A percentile compares a stretch with the other conserved stretches of the same genome.
Conservation (phyloP, 768 basidiomycete species). For the Exsudoporus frostii region DNA sequence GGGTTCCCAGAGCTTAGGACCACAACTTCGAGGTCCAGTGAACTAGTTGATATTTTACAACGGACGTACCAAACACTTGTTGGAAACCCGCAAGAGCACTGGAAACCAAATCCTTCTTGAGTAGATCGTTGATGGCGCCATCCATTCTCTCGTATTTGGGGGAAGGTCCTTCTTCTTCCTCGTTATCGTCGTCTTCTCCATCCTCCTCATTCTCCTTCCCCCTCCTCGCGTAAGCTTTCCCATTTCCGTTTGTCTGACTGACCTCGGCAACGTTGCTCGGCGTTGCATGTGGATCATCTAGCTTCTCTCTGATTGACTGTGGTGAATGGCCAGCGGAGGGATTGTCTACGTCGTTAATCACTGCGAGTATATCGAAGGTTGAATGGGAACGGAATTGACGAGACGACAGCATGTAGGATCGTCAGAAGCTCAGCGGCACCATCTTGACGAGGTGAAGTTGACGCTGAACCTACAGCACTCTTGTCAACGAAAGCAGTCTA, state of each 20-base stretch:
- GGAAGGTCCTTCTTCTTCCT: no score
- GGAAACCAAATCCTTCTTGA: no score
- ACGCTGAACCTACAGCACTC: not conserved
- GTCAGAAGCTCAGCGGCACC: not conserved
- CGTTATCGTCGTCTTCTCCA: no score
- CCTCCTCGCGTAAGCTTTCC: not conserved
- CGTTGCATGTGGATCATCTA: not conserved
- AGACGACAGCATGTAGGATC: constrained; percentile 9
- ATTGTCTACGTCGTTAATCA: not conserved
- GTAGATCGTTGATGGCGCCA: no score
- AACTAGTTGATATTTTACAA: no score
- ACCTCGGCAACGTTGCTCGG: not conserved
- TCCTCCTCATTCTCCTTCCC: not conserved
- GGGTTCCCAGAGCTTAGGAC: no score
- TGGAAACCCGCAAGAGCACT: no score
- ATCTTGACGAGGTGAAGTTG: constrained; percentile 1
- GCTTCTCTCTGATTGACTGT: not conserved
- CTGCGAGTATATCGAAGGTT: constrained; percentile 10
- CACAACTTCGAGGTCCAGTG: no score
- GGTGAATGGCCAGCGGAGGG: not conserved
- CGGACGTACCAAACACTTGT: no score
- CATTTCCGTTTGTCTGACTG: constrained; percentile 20
- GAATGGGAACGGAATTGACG: not conserved
- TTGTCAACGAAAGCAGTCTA: not conserved
- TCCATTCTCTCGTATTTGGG: no score